Evolutionary conservation across 768 basidiomycete species (phyloP), one percentile per base, ranked within the genome.

Genomic region (Termitomyces sp.): DNA sequence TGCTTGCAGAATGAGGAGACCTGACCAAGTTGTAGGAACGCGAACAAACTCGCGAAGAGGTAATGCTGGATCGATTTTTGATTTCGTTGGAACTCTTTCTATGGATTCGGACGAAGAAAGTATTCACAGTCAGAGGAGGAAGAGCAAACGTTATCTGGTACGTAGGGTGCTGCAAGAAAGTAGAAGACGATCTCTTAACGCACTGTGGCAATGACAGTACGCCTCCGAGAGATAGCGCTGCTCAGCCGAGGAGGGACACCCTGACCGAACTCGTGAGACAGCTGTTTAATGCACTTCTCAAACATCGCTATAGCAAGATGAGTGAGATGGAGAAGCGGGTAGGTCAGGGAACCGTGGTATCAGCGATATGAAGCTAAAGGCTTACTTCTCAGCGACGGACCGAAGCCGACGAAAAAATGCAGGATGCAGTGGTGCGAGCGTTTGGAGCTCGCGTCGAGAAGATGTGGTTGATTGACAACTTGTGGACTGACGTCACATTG

Each of bases 391-490:
- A 71, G 70, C 66, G 69, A 18, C 51, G 60, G 5, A 51, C 62
- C 8, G 67, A 68, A 50, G 56, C 64, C 13, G 52, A 63, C 32
- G 35, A 64, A 23, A 71, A 71, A 49, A 58, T 70, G 16, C 49
- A 60, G 1, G 61, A 67, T 20, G 64, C 69, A 7, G 61, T 66
- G 5, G 61, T 64, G 33, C 61, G 68, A 12, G 49, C 60, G 13
- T 47, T 72, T 26, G 69, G 70, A 10, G 63, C 63, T 41, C 66
- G 69, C 10, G 56, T 66, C 2, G 63, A 70, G 30, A 56, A 68
- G 18, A 75, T 74, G 73, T 65, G 69, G 36, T 69, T 67, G 36
- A 53, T 75, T 10, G 64, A 69, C 18, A 47, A 68, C 8, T 51
- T 76, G 26, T 68, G 67, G 50, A 72, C 71, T 13, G 69, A 67